Percentiles rank a stretch among this genome's conserved stretches.
phyloP scores from a whole-genome alignment of 768 basidiomycete genomes.

The Russula dissimulans region DNA sequence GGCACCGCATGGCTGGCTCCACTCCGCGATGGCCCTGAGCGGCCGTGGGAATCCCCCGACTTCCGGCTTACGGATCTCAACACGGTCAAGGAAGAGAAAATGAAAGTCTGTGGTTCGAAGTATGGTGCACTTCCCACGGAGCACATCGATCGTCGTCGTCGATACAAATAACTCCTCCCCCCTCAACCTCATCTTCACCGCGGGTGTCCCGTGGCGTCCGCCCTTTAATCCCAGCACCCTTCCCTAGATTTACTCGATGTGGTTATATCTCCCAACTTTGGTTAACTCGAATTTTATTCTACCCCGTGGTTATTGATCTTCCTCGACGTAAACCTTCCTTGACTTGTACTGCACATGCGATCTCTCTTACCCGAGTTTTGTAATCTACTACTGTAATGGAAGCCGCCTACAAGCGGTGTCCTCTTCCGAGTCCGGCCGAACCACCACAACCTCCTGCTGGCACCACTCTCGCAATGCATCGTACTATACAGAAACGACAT shows the following conservation, averaged over 20 bases:
- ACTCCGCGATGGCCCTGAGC: slow-evolving; percentile 10
- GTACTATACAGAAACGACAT: not conserved
- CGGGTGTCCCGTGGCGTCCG: not conserved
- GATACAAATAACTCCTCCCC: not conserved
- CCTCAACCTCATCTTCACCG: not conserved
- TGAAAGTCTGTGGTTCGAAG: not conserved
- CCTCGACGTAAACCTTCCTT: not conserved
- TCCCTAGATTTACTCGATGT: not conserved
- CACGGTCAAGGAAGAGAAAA: not conserved
- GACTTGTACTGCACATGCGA: not conserved
- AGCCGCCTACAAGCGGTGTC: not conserved
- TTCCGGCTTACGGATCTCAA: slow-evolving; percentile 3
- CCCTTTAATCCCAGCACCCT: not conserved
- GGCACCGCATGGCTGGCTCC: not conserved
- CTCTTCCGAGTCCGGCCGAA: not conserved
- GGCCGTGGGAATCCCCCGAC: slow-evolving; percentile 2
- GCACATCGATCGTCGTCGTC: not conserved
- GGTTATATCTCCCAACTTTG: slow-evolving; percentile 1
- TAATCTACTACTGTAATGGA: not conserved
- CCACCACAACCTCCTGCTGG: not conserved
- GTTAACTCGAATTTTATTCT: slow-evolving; percentile 4
- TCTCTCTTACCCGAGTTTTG: not conserved
- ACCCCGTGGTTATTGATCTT: not conserved
- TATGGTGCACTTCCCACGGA: not conserved
- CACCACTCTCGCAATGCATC: not conserved